Percentiles rank a stretch among this genome's conserved stretches.
These are phyloP conservation scores for Neltuma alba DNA, from an alignment of 306 rosid species.

Conservation along the genomic window DNA sequence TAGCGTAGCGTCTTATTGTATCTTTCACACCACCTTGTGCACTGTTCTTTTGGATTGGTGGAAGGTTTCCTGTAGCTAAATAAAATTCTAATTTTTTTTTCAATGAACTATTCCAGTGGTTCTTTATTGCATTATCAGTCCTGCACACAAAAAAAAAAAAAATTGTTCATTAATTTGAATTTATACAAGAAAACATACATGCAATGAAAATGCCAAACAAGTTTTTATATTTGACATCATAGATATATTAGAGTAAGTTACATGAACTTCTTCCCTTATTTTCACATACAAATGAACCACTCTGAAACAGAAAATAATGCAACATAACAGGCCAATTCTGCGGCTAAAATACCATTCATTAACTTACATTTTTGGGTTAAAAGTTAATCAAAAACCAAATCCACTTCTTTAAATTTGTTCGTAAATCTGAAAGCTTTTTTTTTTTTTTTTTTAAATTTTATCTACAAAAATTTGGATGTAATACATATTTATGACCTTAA, in stretches of 20 bases:
- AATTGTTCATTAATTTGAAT: background rate
- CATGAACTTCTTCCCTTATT: background rate
- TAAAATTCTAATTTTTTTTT: slow-evolving; percentile 91
- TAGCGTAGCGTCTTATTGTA: slow-evolving; percentile 49
- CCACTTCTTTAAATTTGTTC: too few species aligned
- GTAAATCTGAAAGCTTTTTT: too few species aligned
- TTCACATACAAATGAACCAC: background rate
- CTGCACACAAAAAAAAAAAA: slow-evolving; percentile 43
- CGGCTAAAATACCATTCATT: background rate
- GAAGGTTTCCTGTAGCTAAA: slow-evolving; percentile 89
- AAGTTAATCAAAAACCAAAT: background rate
- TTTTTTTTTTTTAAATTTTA: background rate
- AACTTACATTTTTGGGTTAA: background rate
- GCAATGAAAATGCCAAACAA: background rate
- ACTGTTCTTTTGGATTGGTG: slow-evolving; percentile 65
- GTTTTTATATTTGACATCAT: slow-evolving; percentile 18
- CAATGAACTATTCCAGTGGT: slow-evolving; percentile 99
- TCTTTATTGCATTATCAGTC: slow-evolving; percentile 97
- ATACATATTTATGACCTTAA: slow-evolving; percentile 16
- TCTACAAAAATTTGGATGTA: background rate
- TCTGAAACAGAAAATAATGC: background rate
- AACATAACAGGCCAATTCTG: background rate
- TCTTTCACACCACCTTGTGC: slow-evolving; percentile 66
- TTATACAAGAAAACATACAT: background rate
- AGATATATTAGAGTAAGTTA: background rate